Conservation (phyloP, 1,139 yeast genomes). For the Diutina catenulata region DNA sequence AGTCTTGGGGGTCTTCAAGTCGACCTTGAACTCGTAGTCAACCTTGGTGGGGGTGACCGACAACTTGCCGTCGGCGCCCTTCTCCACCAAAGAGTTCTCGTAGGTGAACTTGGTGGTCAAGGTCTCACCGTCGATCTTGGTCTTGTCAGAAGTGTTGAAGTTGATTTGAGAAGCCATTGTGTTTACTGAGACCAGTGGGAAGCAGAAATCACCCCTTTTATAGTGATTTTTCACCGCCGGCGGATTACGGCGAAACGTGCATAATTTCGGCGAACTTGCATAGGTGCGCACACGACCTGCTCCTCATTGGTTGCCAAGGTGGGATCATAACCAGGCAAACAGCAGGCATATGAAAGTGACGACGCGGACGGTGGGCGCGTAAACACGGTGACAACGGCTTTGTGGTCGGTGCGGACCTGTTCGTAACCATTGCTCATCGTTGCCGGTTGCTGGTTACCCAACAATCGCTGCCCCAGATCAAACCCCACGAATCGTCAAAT, state of each 20-base stretch:
- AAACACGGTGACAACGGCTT: no score
- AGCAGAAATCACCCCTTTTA: not conserved
- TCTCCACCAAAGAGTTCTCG: conserved; percentile 51
- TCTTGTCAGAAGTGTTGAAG: conserved; percentile 49
- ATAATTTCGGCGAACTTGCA: conserved; percentile 1
- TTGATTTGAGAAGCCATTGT: conserved; percentile 19
- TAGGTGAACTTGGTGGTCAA: conserved; percentile 63
- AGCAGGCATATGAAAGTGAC: no score
- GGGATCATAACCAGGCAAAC: no score
- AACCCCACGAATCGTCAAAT: no score
- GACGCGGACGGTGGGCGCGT: no score
- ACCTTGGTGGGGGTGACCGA: conserved; percentile 60
- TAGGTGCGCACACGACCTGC: no score
- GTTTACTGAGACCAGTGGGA: not conserved
- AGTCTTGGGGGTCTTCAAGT: conserved; percentile 70
- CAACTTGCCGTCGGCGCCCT: conserved; percentile 39
- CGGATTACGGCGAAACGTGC: not conserved
- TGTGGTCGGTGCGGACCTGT: no score
- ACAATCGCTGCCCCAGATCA: no score
- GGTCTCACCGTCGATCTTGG: conserved; percentile 36
- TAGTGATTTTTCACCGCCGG: not conserved
- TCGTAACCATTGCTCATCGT: no score
- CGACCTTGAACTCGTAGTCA: conserved; percentile 80
- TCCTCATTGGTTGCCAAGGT: no score
- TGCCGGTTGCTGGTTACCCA: no score